Percentiles rank a stretch among this genome's conserved stretches.
Conservation (phyloP, 805 yeast genomes). For the Kodamaea lidongshanica region DNA sequence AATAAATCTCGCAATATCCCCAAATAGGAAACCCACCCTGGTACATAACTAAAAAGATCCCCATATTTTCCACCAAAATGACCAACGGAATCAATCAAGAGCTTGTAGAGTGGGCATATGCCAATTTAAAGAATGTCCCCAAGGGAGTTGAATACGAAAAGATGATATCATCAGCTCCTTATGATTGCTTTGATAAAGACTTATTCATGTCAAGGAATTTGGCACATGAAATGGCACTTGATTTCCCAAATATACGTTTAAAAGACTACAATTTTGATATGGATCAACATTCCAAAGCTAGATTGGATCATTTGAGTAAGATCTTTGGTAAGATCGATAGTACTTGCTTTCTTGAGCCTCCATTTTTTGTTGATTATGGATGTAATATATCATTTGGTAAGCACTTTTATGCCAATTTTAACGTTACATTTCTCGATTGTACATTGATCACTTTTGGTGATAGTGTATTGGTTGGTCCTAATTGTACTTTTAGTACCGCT, state of each 20-base stretch:
- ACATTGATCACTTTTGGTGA: conserved; percentile 57
- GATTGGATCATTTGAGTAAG: conserved; percentile 28
- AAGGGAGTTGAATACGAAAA: conserved; percentile 42
- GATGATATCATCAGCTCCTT: conserved; percentile 50
- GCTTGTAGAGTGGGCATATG: conserved; percentile 29
- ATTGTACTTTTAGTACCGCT: conserved; percentile 53
- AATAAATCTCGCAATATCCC: too few relatives aligned
- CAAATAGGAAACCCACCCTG: too few relatives aligned
- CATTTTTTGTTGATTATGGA: conserved; percentile 63
- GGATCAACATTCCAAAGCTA: conserved; percentile 27
- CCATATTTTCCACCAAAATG: too few relatives aligned
- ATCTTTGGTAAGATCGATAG: conserved; percentile 47
- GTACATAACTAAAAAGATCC: too few relatives aligned
- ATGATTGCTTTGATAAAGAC: conserved; percentile 29
- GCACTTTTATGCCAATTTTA: conserved; percentile 55
- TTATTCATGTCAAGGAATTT: conserved; percentile 23
- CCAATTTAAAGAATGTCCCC: conserved; percentile 29
- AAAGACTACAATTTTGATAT: conserved; percentile 25
- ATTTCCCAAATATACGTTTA: conserved; percentile 28
- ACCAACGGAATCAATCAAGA: conserved; percentile 21
- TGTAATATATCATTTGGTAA: conserved; percentile 54
- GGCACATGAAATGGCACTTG: conserved; percentile 31
- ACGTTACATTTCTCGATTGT: conserved; percentile 50
- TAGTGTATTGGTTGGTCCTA: conserved; percentile 57
- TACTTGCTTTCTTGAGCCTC: conserved; percentile 46